Evolutionary conservation across 2,329 filamentous ascomycete species (phyloP), one percentile per base, ranked within the genome.

Genomic region (Pyrenochaeta sp.): DNA sequence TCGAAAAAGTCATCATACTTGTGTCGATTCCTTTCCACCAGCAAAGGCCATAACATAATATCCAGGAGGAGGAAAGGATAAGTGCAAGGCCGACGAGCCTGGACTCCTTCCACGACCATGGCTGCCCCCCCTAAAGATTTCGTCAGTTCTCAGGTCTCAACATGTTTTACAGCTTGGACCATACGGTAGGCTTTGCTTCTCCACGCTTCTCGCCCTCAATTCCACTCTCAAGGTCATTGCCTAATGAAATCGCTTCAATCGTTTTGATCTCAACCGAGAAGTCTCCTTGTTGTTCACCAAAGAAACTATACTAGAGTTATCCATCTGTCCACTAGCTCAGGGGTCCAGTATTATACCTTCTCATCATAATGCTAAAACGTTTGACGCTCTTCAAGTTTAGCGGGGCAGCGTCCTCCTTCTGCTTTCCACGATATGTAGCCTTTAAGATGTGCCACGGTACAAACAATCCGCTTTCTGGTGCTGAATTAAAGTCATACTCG

Each of bases 291-390:
- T 92, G 88, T 0, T 80, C 72, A 7, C 85, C 88, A 55, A 92
- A 92, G 74, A 90, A 91, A 69, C 88, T 90, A 55, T 23, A 44
- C 71, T 37, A 71, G 61, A 26, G 37, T 32, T 15, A 11, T 14
- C 11, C 11, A 3, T 22, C 7, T 6, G 13, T 7, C 3, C 17
- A 18, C 10, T 31, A 14, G 8, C 10, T 13, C 7, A n/a, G 30
- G 13, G 24, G 18, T 11, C 11, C 8, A 11, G 30, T 35, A 9
- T 34, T n/a, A n/a, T 69, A 90, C 89, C 89, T 94, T 66, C 90
- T 76, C 78, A 88, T 88, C 89, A 94, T 92, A 46, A 94, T 77
- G 36, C 84, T 86, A 20, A 93, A 74, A 32, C 87, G 77, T 71
- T 82, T 87, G 26, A 94, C 75, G 29, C 75, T 74, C 34, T 74